phyloP scores from a whole-genome alignment of 1,284 basidiomycete genomes.

The Albatrellus sp. region DNA sequence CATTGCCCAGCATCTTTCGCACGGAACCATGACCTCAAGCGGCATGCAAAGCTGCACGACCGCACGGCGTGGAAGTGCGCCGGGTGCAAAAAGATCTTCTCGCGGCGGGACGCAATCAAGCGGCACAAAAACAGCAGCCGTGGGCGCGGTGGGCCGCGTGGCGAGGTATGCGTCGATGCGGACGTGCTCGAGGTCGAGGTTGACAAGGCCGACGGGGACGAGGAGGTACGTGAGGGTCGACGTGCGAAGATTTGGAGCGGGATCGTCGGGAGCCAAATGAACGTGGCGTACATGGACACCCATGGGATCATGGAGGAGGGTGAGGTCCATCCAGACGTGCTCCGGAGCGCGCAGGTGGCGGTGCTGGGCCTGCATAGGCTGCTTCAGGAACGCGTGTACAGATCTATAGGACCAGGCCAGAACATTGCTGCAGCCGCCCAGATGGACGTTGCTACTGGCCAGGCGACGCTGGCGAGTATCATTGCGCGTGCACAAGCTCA shows the following conservation, averaged over 20 bases:
- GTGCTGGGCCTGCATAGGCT: conserved; percentile 45
- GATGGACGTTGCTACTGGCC: conserved; percentile 33
- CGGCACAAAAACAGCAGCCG: conserved; percentile 46
- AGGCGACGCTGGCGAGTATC: conserved; percentile 53
- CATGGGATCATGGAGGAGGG: conserved; percentile 44
- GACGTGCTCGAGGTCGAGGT: conserved; percentile 49
- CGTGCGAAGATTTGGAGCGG: conserved; percentile 48
- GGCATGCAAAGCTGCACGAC: conserved; percentile 56
- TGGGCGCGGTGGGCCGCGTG: conserved; percentile 27
- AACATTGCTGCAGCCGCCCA: conserved; percentile 12
- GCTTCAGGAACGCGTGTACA: conserved; percentile 45
- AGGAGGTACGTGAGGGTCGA: conserved; percentile 33
- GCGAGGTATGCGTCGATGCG: conserved; percentile 34
- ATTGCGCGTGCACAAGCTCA: conserved; percentile 51
- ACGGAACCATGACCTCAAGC: conserved; percentile 64
- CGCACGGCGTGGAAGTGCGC: conserved; percentile 57
- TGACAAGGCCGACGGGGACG: conserved; percentile 36
- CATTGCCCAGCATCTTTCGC: conserved; percentile 61
- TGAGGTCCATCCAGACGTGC: conserved; percentile 38
- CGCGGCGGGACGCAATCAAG: conserved; percentile 63
- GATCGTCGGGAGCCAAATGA: conserved; percentile 27
- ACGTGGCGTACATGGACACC: conserved; percentile 14
- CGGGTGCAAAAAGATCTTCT: conserved; percentile 61
- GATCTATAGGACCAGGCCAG: conserved; percentile 33
- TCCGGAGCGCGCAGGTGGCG: conserved; percentile 37